Evolutionary conservation across 2,329 filamentous ascomycete genomes (phyloP).

Genomic region (Calonectria multiphialidica): DNA sequence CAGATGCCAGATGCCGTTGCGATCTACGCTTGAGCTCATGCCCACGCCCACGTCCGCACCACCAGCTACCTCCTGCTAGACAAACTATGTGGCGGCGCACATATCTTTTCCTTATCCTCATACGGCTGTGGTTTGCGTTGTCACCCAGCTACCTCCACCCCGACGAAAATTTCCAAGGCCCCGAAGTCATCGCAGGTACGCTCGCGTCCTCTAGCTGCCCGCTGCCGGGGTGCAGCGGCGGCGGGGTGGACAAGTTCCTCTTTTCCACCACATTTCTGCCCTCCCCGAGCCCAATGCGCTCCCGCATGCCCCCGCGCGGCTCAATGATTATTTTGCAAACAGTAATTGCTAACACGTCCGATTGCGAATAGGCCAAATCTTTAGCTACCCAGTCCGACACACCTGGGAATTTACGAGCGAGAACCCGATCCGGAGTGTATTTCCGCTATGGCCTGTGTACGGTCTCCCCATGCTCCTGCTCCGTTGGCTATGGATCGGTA

Average conservation of each 20-base stretch:
- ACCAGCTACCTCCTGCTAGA: slow-evolving; percentile 34
- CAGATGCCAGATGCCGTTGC: slow-evolving; percentile 35
- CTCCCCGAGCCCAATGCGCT: background rate
- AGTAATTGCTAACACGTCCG: slow-evolving; percentile 23
- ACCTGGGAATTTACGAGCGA: slow-evolving; percentile 97
- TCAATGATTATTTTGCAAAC: background rate
- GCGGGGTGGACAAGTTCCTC: background rate
- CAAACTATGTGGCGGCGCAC: slow-evolving; percentile 87
- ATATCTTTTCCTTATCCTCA: slow-evolving; percentile 85
- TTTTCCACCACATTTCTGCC: background rate
- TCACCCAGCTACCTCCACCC: slow-evolving; percentile 97
- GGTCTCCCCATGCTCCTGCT: slow-evolving; percentile 93
- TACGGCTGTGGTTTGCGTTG: slow-evolving; percentile 93
- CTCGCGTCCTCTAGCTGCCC: slow-evolving; percentile 31
- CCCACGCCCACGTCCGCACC: slow-evolving; percentile 34
- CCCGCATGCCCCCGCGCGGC: background rate
- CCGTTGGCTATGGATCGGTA: slow-evolving; percentile 92
- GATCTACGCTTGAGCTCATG: slow-evolving; percentile 39
- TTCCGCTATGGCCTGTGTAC: slow-evolving; percentile 96
- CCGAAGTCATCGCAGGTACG: slow-evolving; percentile 95
- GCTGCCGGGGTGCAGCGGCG: background rate
- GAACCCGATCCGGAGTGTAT: slow-evolving; percentile 92
- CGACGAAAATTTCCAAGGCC: slow-evolving; percentile 98
- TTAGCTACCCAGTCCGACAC: slow-evolving; percentile 87
- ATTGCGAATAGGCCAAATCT: slow-evolving; percentile 79